Percentiles rank a stretch among this genome's conserved stretches.
Evolutionary conservation across 768 basidiomycete genomes (phyloP).

Genomic region (Ramaria sp.): DNA sequence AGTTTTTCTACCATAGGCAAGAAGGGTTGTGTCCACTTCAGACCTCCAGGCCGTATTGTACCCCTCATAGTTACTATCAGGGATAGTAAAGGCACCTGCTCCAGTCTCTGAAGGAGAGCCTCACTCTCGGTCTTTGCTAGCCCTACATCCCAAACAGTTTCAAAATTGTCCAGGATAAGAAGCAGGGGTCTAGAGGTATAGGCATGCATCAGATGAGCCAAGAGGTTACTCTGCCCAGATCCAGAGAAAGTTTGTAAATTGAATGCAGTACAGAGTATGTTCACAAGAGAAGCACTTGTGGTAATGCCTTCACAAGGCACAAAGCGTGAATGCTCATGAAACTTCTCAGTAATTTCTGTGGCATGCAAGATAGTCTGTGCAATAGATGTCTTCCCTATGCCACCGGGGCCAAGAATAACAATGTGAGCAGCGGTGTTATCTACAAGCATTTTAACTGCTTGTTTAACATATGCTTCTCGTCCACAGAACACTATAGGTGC

Average conservation of each 20-base stretch:
- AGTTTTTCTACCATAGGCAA: neutral
- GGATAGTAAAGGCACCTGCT: neutral
- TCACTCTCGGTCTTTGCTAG: neutral
- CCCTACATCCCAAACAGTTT: constrained; percentile 5
- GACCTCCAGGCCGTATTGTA: neutral
- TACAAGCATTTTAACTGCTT: too few relatives aligned
- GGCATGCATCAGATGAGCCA: neutral
- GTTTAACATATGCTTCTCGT: too few relatives aligned
- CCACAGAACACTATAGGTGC: too few relatives aligned
- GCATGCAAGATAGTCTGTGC: too few relatives aligned
- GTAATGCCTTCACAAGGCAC: neutral
- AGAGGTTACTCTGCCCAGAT: neutral
- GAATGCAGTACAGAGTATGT: neutral
- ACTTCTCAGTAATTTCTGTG: too few relatives aligned
- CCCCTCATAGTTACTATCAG: constrained; percentile 8
- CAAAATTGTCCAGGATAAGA: constrained; percentile 9
- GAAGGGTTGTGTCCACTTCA: neutral
- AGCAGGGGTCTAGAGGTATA: constrained; percentile 1
- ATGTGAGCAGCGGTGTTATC: too few relatives aligned
- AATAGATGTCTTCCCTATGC: too few relatives aligned
- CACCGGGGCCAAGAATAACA: too few relatives aligned
- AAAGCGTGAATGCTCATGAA: too few relatives aligned
- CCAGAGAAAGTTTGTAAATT: neutral
- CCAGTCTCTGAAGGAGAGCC: neutral
- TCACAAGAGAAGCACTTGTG: neutral